Evolutionary conservation across 2,329 filamentous ascomycete genomes (phyloP), one percentile per base, ranked within the genome.

Genomic region (Sarocladium kiliense): DNA sequence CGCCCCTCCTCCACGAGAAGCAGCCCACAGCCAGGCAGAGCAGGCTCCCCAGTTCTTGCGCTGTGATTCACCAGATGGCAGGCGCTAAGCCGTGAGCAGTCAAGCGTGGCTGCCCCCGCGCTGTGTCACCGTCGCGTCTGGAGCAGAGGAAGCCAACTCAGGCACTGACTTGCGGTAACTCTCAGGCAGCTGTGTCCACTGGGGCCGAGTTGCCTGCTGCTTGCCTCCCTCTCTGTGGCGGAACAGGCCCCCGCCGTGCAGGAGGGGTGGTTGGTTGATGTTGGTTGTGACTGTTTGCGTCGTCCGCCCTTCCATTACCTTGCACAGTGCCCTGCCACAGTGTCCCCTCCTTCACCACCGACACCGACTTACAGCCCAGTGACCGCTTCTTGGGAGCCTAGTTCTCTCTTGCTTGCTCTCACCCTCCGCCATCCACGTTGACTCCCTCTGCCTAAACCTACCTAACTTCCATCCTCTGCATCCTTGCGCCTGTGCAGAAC

Each of bases 341-440:
- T 51, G 47, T 16, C 44, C 25, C 25, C 44, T 26, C 23, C 25
- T 18, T 47, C 44, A 36, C 27, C 47, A 32, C 21, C 27, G 30
- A 51, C 47, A 36, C 47, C 27, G 47, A 51, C 47, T 51, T 51
- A 34, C 47, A 51, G 25, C 27, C 47, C 50, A 41, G 50, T 53
- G 50, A 53, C 50, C 50, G 50, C 50, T 19, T 53, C 50, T 53
- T 53, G 50, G 21, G 14, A 41, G 34, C 36, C 34, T 25, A 27
- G 19, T 30, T 11, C 27, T 18, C 32, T 30, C 30, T 18, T 37
- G 49, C n/a, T 26, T 37, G 12, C n/a, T 6, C 25, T 34, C 27
- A 53, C 32, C 19, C 49, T 36, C 49, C 32, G 19, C 18, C 50
- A 41, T 53, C 50, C 30, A 36, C 47, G 36, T 41, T 27, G 26